Conservation (phyloP, 345 rosid genomes). For the Heritiera fomes region DNA sequence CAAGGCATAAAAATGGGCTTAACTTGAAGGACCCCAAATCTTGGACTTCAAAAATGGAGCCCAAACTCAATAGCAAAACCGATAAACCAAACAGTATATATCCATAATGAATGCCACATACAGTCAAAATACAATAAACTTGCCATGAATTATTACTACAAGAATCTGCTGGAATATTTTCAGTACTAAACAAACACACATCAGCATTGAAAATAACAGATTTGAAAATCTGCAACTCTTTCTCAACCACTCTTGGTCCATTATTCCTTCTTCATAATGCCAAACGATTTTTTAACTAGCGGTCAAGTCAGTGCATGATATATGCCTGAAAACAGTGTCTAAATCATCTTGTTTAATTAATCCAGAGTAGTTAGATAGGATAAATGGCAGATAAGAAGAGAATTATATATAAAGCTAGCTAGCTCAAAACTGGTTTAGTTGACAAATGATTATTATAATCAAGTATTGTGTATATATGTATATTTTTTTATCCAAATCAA, state of each 20-base stretch:
- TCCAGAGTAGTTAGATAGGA: slow-evolving; percentile 1
- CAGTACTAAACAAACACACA: neutral
- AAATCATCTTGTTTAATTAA: slow-evolving; percentile 8
- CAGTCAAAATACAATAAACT: neutral
- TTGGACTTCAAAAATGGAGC: neutral
- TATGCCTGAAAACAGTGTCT: neutral
- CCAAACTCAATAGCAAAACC: neutral
- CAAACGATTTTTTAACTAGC: neutral
- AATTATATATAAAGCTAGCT: neutral
- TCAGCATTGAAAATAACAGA: slow-evolving; percentile 13
- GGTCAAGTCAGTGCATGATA: neutral
- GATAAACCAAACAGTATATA: neutral
- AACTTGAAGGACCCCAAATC: neutral
- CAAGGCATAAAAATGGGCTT: neutral
- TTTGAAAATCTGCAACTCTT: slow-evolving; percentile 11
- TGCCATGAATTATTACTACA: neutral
- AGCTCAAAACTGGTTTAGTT: slow-evolving; percentile 9
- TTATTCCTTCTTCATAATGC: slow-evolving; percentile 8
- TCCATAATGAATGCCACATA: neutral
- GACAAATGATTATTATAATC: slow-evolving; percentile 4
- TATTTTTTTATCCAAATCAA: too few relatives aligned
- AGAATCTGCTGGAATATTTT: neutral
- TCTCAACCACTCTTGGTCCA: slow-evolving; percentile 6
- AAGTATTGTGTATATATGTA: too few relatives aligned
- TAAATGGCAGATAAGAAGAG: neutral